Conservation (phyloP, 106 monocot genomes). For the Narthecium ossifragum region DNA sequence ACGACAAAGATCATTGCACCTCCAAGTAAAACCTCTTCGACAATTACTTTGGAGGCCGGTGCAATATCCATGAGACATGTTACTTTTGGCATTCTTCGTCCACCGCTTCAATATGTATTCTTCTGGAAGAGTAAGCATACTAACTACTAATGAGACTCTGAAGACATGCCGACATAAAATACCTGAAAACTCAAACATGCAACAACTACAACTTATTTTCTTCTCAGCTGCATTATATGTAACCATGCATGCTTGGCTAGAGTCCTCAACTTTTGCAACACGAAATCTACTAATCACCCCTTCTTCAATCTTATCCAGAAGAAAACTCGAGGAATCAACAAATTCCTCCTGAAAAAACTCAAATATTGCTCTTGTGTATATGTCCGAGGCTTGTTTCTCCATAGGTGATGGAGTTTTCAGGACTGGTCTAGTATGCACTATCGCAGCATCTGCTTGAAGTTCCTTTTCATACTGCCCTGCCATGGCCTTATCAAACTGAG, state of each 20-base stretch:
- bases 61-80: slow-evolving; percentile 21
- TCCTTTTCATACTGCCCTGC: slow-evolving; percentile 72
- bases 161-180: slow-evolving; percentile 75
- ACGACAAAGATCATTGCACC: slow-evolving; percentile 80
- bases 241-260: slow-evolving; percentile 33
- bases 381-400: slow-evolving; percentile 92
- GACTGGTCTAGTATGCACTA: slow-evolving; percentile 42
- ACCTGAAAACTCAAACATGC: slow-evolving; percentile 71
- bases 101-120: slow-evolving; percentile 75
- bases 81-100: slow-evolving; percentile 76
- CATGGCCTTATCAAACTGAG: slow-evolving; percentile 88
- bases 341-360: slow-evolving; percentile 81
- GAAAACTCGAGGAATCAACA: slow-evolving; percentile 44
- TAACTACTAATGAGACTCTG: slow-evolving; percentile 41
- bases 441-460: slow-evolving; percentile 56
- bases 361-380: slow-evolving; percentile 83
- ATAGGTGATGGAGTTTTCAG: slow-evolving; percentile 76
- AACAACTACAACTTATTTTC: slow-evolving; percentile 62
- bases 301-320: slow-evolving; percentile 67
- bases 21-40: slow-evolving; percentile 28
- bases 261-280: slow-evolving; percentile 48
- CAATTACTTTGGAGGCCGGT: slow-evolving; percentile 18
- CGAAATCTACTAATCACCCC: slow-evolving; percentile 39
- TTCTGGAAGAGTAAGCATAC: slow-evolving; percentile 50
- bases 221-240: slow-evolving; percentile 44